A percentile compares a stretch with the other conserved stretches of the same genome.
phyloP scores from a whole-genome alignment of 108 stramenopile species.

The Fistulifera pelliculosa region DNA sequence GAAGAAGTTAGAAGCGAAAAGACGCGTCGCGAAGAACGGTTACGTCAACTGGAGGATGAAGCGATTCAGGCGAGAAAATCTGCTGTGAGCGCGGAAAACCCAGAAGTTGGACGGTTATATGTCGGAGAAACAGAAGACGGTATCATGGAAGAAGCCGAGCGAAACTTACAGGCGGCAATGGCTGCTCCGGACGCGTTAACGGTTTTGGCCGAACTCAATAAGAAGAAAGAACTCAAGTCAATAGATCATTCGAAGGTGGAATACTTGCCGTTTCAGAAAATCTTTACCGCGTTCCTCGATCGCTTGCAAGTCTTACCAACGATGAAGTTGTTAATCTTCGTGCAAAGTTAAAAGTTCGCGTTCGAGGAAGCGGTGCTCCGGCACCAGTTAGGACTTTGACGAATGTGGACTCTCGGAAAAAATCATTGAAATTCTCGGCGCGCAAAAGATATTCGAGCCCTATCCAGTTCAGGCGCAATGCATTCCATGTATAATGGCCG shows the following conservation, averaged over 20 bases:
- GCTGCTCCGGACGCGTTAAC: slow-evolving; percentile 83
- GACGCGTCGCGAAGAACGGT: slow-evolving; percentile 64
- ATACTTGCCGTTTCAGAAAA: slow-evolving; percentile 91
- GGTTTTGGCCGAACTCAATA: slow-evolving; percentile 82
- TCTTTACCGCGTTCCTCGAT: slow-evolving; percentile 86
- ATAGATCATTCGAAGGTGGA: slow-evolving; percentile 91
- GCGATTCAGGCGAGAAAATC: slow-evolving; percentile 49
- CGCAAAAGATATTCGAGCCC: slow-evolving; percentile 67
- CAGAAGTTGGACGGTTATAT: slow-evolving; percentile 65
- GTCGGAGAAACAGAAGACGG: slow-evolving; percentile 71
- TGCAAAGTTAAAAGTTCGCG: slow-evolving; percentile 77
- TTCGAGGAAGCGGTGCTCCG: slow-evolving; percentile 88
- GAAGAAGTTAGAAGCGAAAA: slow-evolving; percentile 78
- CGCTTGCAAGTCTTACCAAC: slow-evolving; percentile 47
- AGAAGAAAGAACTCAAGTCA: slow-evolving; percentile 90
- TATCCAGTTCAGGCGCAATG: slow-evolving; percentile 98
- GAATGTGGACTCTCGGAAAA: slow-evolving; percentile 89
- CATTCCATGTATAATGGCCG: slow-evolving; percentile 96
- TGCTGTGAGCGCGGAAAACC: slow-evolving; percentile 39
- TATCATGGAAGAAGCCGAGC: slow-evolving; percentile 92
- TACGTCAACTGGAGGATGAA: slow-evolving; percentile 51
- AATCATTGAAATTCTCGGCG: slow-evolving; percentile 57
- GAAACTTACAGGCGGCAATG: slow-evolving; percentile 62
- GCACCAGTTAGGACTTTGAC: slow-evolving; percentile 84
- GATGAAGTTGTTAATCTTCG: slow-evolving; percentile 65